Base-by-base conservation (phyloP, 1,284 basidiomycete genomes). In the Trichosporon sp. region DNA sequence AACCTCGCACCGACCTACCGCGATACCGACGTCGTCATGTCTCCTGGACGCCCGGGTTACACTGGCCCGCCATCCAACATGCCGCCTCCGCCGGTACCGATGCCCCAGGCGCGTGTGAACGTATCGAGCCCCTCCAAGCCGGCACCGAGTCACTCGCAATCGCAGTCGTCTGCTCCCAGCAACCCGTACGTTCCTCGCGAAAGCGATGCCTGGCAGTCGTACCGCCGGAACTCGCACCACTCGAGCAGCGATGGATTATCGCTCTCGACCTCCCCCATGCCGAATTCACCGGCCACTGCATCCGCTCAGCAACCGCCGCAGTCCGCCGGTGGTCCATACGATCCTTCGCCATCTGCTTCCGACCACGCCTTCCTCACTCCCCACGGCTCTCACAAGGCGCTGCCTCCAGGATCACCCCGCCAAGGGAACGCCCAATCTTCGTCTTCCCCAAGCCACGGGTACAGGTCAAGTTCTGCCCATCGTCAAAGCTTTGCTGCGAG, bases 181-280 rank as follows among this genome's bases (percentile, higher is more conserved):
- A 81, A 80, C 65, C 79, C 80, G 2, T 80, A 80, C 67, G 67
- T 78, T 38, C 79, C 79, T 11, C 74, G 56, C 27, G 56, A 60
- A 23, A 60, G 66, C 25, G 70, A 73, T 64, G 60, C 72, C 8
- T 71, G 70, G 69, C 65, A 65, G 51, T 56, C 44, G 18, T 70
- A 70, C 44, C 67, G 70, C 34, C 67, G 70, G 42, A 67, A 66
- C 51, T 66, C 66, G 32, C 76, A 75, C 35, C 56, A 60, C 13
- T 60, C 56, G 15, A 60, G 56, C 56, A 78, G 77, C 12, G 74
- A 71, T 11, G 67, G 68, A 31, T 31, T 60, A n/a, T 78, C 78
- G 3, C 78, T 76, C 12, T 77, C 73, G 29, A 69, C 75, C 2
- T 79, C 77, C 2, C 80, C 80, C 12, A 44, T 73, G 38, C 76